phyloP scores from a whole-genome alignment of 2,329 filamentous ascomycete genomes.

The Metarhizium sp. region DNA sequence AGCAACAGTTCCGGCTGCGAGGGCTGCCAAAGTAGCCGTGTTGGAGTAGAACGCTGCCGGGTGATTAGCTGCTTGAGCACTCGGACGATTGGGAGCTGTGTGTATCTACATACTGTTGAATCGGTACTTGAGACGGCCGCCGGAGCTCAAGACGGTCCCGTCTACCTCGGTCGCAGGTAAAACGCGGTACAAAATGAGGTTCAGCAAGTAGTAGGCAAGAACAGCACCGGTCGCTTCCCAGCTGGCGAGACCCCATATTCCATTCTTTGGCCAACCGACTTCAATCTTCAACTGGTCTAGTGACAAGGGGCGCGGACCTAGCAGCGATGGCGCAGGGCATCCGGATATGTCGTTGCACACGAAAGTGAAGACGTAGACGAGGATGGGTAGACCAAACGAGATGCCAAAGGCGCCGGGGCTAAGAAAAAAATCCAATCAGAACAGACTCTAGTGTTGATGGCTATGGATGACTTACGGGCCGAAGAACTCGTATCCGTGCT shows the following conservation, averaged over 20 bases:
- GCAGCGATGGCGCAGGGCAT: slow-evolving; percentile 75
- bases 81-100: slow-evolving; percentile 3
- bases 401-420: slow-evolving; percentile 71
- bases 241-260: slow-evolving; percentile 61
- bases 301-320: slow-evolving; percentile 62
- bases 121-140: slow-evolving; percentile 71
- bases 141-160: slow-evolving; percentile 60
- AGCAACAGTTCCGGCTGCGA: slow-evolving; percentile 63
- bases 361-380: slow-evolving; percentile 73
- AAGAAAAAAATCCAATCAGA: neutral
- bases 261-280: slow-evolving; percentile 69
- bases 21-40: slow-evolving; percentile 59
- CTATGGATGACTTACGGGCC: slow-evolving; percentile 33
- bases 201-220: slow-evolving; percentile 69
- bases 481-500: slow-evolving; percentile 41
- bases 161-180: slow-evolving; percentile 65
- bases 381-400: slow-evolving; percentile 68
- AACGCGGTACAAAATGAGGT: slow-evolving; percentile 62
- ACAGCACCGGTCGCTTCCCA: slow-evolving; percentile 60
- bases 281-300: slow-evolving; percentile 67
- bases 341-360: slow-evolving; percentile 88
- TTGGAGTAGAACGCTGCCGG: slow-evolving; percentile 63
- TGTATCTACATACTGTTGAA: slow-evolving; percentile 54
- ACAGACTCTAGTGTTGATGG: neutral
- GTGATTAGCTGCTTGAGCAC: slow-evolving; percentile 10